A percentile compares a stretch with the other conserved stretches of the same genome.
Conservation (phyloP, 441 rosid genomes). For the Breynia disticha region DNA sequence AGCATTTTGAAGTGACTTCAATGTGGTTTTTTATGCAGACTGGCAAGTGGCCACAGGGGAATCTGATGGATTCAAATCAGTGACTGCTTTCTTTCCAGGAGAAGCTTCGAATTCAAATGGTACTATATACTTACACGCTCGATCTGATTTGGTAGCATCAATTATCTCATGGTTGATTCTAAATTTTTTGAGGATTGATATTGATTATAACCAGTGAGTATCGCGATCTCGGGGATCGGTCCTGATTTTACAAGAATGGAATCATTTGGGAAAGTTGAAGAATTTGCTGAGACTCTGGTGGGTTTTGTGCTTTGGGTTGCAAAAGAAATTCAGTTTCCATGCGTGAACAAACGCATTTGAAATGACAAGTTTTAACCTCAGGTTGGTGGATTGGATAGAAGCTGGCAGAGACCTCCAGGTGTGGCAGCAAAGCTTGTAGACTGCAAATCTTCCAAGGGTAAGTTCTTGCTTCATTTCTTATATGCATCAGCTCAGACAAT, state of each 20-base stretch:
- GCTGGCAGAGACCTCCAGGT: constrained; percentile 88
- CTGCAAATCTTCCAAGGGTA: constrained; percentile 64
- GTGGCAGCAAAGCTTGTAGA: constrained; percentile 70
- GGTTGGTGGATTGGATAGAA: constrained; percentile 90
- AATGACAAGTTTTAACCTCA: constrained; percentile 6
- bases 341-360: no score
- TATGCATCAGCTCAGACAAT: neutral
- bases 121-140: constrained; percentile 9
- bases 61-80: constrained; percentile 66
- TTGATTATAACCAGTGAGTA: constrained; percentile 41
- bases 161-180: neutral
- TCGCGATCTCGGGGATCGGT: constrained; percentile 82
- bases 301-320: constrained; percentile 6
- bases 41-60: constrained; percentile 72
- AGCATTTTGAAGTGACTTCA: neutral
- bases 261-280: constrained; percentile 93
- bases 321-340: no score
- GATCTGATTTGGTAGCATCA: neutral
- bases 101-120: constrained; percentile 57
- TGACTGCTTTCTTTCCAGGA: constrained; percentile 72
- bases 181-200: no score
- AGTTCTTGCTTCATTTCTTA: constrained; percentile 5
- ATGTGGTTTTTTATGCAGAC: constrained; percentile 29
- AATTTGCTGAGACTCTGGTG: constrained; percentile 81
- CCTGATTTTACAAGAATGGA: constrained; percentile 88